Conservation (phyloP, 2,329 filamentous ascomycete genomes). For the Tolypocladium inflatum region DNA sequence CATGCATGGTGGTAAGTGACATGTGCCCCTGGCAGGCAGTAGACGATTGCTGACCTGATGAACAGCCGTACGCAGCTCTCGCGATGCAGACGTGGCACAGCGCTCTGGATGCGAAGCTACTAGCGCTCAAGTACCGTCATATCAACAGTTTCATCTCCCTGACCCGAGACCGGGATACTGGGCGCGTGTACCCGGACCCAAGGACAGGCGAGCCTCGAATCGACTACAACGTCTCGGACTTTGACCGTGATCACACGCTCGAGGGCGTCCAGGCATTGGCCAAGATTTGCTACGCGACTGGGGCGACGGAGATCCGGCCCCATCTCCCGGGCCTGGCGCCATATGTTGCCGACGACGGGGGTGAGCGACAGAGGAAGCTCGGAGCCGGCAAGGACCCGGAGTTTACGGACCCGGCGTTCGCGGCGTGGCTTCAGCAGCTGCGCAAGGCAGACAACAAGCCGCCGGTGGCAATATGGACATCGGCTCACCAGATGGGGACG, state of each 20-base stretch:
- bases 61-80: conserved; percentile 53
- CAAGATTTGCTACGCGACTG: conserved; percentile 68
- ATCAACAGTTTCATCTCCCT: conserved; percentile 66
- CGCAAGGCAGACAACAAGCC: conserved; percentile 37
- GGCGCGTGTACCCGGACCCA: conserved; percentile 65
- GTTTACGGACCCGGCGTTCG: conserved; percentile 50
- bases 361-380: conserved; percentile 10
- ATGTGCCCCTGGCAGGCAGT: not conserved
- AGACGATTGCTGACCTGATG: conserved; percentile 7
- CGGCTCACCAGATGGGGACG: conserved; percentile 76
- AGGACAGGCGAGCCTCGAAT: conserved; percentile 54
- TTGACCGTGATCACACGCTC: conserved; percentile 63
- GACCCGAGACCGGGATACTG: conserved; percentile 65
- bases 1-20: conserved; percentile 52
- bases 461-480: conserved; percentile 46
- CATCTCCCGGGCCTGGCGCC: conserved; percentile 51
- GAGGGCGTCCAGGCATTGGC: conserved; percentile 63
- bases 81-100: conserved; percentile 56
- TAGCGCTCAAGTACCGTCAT: conserved; percentile 57
- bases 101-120: conserved; percentile 64
- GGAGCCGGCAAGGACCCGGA: conserved; percentile 24
- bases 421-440: conserved; percentile 47
- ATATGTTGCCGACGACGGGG: conserved; percentile 38
- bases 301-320: conserved; percentile 71
- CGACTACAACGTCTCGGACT: conserved; percentile 59